A percentile compares a stretch with the other conserved stretches of the same genome.
Conservation (phyloP, 2,329 filamentous ascomycete genomes). For the Xylariaceae sp. region DNA sequence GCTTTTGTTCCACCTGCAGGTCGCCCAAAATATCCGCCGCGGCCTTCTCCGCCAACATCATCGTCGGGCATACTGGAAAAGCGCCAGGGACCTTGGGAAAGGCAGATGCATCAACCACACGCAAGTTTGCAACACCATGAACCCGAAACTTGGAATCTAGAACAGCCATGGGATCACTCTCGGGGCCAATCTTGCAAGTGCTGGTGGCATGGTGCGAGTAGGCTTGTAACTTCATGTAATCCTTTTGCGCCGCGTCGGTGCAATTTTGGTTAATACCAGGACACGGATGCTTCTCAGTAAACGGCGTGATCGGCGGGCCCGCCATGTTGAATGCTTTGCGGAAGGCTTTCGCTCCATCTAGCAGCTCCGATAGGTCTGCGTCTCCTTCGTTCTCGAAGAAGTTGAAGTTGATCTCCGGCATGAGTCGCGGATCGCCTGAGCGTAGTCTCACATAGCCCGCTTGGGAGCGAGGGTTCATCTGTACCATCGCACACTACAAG, state of each 20-base stretch:
- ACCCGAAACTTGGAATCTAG: slow-evolving; percentile 53
- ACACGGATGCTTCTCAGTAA: slow-evolving; percentile 27
- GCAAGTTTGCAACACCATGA: slow-evolving; percentile 46
- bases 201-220: slow-evolving; percentile 56
- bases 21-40: slow-evolving; percentile 46
- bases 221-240: slow-evolving; percentile 34
- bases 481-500: slow-evolving; percentile 33
- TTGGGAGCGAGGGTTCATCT: slow-evolving; percentile 48
- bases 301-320: slow-evolving; percentile 23
- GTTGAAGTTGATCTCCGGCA: slow-evolving; percentile 59
- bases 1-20: not conserved
- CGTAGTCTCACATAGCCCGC: slow-evolving; percentile 58
- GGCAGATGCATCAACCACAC: slow-evolving; percentile 55
- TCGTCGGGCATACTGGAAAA: slow-evolving; percentile 45
- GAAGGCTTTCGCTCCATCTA: slow-evolving; percentile 29
- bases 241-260: slow-evolving; percentile 31
- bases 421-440: slow-evolving; percentile 58
- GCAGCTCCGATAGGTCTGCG: slow-evolving; percentile 39
- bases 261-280: slow-evolving; percentile 33
- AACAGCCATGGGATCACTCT: slow-evolving; percentile 49
- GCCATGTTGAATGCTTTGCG: slow-evolving; percentile 21
- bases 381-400: slow-evolving; percentile 50
- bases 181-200: slow-evolving; percentile 50
- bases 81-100: slow-evolving; percentile 48
- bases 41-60: slow-evolving; percentile 58